These are phyloP conservation scores for Dactylellina leptospora DNA, from an alignment of 2,329 filamentous ascomycete genomes.

Conservation along the genomic window DNA sequence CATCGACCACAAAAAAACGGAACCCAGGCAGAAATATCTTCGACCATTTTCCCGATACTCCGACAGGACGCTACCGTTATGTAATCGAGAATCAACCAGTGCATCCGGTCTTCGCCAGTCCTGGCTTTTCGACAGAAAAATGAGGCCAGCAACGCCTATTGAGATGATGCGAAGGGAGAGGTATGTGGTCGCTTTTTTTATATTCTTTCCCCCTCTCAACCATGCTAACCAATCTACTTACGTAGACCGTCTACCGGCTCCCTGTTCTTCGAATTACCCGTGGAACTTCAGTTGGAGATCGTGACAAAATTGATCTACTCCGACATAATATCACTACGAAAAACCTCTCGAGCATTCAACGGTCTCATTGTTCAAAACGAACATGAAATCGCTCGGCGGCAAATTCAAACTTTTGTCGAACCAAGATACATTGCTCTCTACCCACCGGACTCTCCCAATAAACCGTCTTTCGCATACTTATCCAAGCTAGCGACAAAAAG, in stretches of 20 bases:
- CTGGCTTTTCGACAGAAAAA: conserved; percentile 45
- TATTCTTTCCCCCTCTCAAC: neutral
- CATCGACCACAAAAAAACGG: neutral
- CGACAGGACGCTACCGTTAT: conserved; percentile 1
- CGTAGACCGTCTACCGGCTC: conserved; percentile 19
- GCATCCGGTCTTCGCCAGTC: conserved; percentile 37
- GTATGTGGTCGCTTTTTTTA: neutral
- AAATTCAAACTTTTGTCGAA: conserved; percentile 36
- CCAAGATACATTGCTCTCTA: conserved; percentile 46
- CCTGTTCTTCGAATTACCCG: conserved; percentile 41
- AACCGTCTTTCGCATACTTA: conserved; percentile 43
- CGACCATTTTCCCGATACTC: conserved; percentile 14
- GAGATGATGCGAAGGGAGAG: conserved; percentile 16
- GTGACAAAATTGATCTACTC: conserved; percentile 51
- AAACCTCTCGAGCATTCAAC: conserved; percentile 41
- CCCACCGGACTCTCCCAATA: conserved; percentile 20
- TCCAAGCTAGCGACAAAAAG: conserved; percentile 49
- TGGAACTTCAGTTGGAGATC: conserved; percentile 43
- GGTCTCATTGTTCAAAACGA: conserved; percentile 33
- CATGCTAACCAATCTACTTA: neutral
- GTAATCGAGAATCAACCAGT: conserved; percentile 19
- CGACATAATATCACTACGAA: conserved; percentile 43
- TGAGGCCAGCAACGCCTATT: conserved; percentile 3
- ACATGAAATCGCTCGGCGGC: conserved; percentile 39
- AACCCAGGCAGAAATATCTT: conserved; percentile 5